Evolutionary conservation across 106 monocot species (phyloP), one percentile per base, ranked within the genome.

Genomic region (Cymbidium sinense): DNA sequence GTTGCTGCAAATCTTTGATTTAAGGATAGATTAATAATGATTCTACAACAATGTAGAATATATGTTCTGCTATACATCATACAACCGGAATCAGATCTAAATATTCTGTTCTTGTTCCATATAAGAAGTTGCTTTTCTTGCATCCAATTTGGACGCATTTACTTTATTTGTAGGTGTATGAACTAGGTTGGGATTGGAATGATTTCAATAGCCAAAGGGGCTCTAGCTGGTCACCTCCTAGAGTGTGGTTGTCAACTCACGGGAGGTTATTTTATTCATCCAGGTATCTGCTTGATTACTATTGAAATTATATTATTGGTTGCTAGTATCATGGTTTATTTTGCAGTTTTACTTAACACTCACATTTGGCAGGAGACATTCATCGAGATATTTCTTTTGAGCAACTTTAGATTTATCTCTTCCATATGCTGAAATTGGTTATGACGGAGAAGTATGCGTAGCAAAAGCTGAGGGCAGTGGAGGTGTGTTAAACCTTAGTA

Each of bases 231-330:
- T 50, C 99, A 99, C 91, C 95, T 99, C 82, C 81, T 99, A 69
- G 99, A 99, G 43, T 99, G 99, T 86, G 99, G 99, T 79, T 95
- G 99, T 79, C 99, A 99, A 81, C 76, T 99, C 70, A 99, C 99
- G 29, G 99, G 99, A 82, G 99, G 99, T 44, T 99, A 99, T 77
- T 95, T 99, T 77, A 93, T 95, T 92, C 99, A 99, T 86, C 92
- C 99, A 85, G 95, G 99, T 99, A 80, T 41, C 28, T 27, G 58
- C 62, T 37, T 70, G 55, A 41, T 77, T 76, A 54, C 50, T 20
- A 41, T 79, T 41, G 23, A 17, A 3, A 50, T 30, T 76, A 43
- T 34, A 28, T 70, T 43, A 64, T 73, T 54, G 43, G 10, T 6
- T 80, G 34, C 61, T 25, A 52, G 19, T 39, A 51, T 61, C 55